Conservation (phyloP, 176 grass and related monocot genomes). For the barley (Hordeum vulgare) region DNA sequence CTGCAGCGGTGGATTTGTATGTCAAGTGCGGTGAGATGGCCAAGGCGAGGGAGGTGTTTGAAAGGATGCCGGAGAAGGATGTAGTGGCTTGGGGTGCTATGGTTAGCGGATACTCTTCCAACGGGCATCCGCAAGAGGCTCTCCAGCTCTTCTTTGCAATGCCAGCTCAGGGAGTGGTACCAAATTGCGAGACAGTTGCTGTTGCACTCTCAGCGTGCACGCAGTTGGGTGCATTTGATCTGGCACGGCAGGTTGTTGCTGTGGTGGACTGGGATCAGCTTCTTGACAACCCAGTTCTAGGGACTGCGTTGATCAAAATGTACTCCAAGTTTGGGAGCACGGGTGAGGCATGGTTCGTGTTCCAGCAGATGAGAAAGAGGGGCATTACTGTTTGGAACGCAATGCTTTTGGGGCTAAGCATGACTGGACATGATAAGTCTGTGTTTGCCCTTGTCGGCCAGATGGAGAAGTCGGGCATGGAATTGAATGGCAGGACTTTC, state of each 20-base stretch:
- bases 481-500: slow-evolving; percentile 51
- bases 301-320: slow-evolving; percentile 52
- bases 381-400: slow-evolving; percentile 58
- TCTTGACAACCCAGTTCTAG: slow-evolving; percentile 40
- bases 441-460: slow-evolving; percentile 41
- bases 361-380: slow-evolving; percentile 42
- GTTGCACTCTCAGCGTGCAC: slow-evolving; percentile 53
- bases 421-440: slow-evolving; percentile 40
- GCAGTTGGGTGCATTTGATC: slow-evolving; percentile 38
- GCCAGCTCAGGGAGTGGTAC: slow-evolving; percentile 15
- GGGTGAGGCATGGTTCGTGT: slow-evolving; percentile 35
- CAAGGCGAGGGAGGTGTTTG: slow-evolving; percentile 43
- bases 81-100: slow-evolving; percentile 45
- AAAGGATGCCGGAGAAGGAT: slow-evolving; percentile 35
- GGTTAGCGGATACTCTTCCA: slow-evolving; percentile 51
- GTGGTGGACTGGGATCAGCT: slow-evolving; percentile 40
- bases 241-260: slow-evolving; percentile 6
- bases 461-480: slow-evolving; percentile 40
- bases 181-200: slow-evolving; percentile 37
- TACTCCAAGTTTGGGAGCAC: slow-evolving; percentile 58
- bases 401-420: slow-evolving; percentile 48
- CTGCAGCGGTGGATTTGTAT: slow-evolving; percentile 42
- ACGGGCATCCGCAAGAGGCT: slow-evolving; percentile 32
- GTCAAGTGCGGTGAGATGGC: slow-evolving; percentile 50
- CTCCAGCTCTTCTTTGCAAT: slow-evolving; percentile 49